Base-by-base conservation (phyloP, 2,329 filamentous ascomycete genomes). In the Plenodomus biglobosus region DNA sequence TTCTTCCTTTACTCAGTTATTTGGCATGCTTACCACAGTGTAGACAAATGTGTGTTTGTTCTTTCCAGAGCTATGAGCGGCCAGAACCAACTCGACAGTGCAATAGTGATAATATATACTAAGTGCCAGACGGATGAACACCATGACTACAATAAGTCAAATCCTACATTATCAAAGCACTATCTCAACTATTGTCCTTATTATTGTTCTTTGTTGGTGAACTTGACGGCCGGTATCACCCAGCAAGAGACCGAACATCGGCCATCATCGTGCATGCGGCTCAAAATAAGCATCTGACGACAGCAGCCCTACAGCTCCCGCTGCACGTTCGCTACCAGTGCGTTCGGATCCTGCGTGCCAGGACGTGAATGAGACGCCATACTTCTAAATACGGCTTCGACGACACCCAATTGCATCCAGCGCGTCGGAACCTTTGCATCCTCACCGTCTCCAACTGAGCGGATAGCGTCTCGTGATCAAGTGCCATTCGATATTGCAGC, bases 241-340 rank as follows among this genome's bases (percentile, higher is more conserved):
- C 20, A 45, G 40, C 40, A 41, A 39, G 37, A 50, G 37, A 45
- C 50, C 38, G 48, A 32, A 46, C 53, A 52, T 39, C 43, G 44
- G 46, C 47, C 46, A 55, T 48, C 46, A 55, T 55, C 39, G 49
- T 62, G 55, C 55, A 59, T 68, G 67, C 54, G 64, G 65, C 67
- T 70, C 64, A 61, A 53, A 59, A 62, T 61, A 69, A 68, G 62
- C 59, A 62, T 71, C 66, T 70, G 59, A 71, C 66, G 65, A 66
- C 65, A 69, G 61, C 67, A 68, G 35, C 47, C 55, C 42, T 58
- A 58, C 51, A 55, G 51, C 47, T 60, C 56, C 56, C 53, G 53
- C 54, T 55, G 50, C 58, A 54, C 39, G 40, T 46, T 57, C 52
- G 42, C 41, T 41, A 48, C 49, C 42, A 43, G 50, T 58, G 52